Conservation (phyloP, 805 yeast species). For the Suhomyces sp. region DNA sequence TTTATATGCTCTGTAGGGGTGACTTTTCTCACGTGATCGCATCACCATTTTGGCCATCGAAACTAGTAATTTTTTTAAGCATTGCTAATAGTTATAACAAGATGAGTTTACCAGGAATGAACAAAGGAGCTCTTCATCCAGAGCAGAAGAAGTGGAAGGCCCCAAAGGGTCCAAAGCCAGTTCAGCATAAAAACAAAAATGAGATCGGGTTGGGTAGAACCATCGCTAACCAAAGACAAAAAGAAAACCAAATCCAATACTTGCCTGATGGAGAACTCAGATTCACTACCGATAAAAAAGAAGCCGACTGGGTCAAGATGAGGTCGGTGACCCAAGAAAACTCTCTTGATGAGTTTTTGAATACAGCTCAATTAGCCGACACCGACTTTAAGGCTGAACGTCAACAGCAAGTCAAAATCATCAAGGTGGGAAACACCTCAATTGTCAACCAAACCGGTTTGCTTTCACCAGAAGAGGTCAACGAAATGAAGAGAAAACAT, state of each 20-base stretch:
- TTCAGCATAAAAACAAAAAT: constrained; percentile 79
- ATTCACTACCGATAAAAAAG: constrained; percentile 81
- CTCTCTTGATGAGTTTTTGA: constrained; percentile 89
- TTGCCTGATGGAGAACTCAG: constrained; percentile 87
- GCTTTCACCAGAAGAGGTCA: constrained; percentile 64
- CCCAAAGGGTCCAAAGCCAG: constrained; percentile 91
- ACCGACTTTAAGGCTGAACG: constrained; percentile 95
- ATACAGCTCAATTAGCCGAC: constrained; percentile 93
- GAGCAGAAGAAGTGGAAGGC: constrained; percentile 73
- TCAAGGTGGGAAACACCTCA: constrained; percentile 61
- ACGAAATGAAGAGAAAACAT: constrained; percentile 57
- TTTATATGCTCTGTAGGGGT: background rate
- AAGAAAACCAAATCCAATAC: constrained; percentile 65
- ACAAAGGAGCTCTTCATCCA: constrained; percentile 44
- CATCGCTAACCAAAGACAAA: constrained; percentile 68
- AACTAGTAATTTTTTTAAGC: constrained; percentile 1
- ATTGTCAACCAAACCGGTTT: constrained; percentile 43
- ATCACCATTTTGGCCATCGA: background rate
- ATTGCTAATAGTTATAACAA: background rate
- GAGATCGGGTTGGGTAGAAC: constrained; percentile 83
- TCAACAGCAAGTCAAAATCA: constrained; percentile 76
- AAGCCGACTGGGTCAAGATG: constrained; percentile 85
- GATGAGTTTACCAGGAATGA: constrained; percentile 20
- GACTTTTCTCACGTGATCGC: background rate
- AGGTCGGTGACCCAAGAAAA: constrained; percentile 94